Percentiles rank a stretch among this genome's conserved stretches.
Conservation (phyloP, 768 basidiomycete genomes). For the Termitomyces sp. region DNA sequence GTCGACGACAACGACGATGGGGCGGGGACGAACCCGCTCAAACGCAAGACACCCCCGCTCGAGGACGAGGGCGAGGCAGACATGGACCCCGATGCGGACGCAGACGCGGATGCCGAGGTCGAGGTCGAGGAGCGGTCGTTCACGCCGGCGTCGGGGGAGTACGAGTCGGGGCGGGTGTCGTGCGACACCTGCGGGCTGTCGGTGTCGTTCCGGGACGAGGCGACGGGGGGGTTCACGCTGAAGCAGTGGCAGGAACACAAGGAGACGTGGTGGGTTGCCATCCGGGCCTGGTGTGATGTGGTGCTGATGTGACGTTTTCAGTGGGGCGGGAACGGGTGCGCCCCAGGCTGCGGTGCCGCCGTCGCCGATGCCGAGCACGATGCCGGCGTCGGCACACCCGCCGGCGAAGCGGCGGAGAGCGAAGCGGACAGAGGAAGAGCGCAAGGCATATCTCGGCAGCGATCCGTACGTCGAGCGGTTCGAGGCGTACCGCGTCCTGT, state of each 20-base stretch:
- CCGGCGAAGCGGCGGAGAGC: conserved; percentile 64
- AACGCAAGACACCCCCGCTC: conserved; percentile 21
- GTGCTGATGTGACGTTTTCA: too few relatives aligned
- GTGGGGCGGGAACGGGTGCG: background rate
- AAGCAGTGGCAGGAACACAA: conserved; percentile 70
- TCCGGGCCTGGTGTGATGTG: too few relatives aligned
- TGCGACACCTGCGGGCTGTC: conserved; percentile 59
- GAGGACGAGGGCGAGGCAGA: background rate
- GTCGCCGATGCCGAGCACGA: background rate
- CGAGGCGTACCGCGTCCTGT: conserved; percentile 75
- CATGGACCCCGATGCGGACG: background rate
- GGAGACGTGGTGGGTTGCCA: conserved; percentile 51
- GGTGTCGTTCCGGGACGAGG: conserved; percentile 65
- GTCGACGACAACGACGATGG: too few relatives aligned
- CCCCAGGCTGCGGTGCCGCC: background rate
- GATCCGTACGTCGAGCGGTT: conserved; percentile 80
- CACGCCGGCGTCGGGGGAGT: conserved; percentile 36
- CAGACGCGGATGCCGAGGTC: background rate
- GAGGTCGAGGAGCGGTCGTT: conserved; percentile 11
- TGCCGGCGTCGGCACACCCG: conserved; percentile 22
- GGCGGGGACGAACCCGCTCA: conserved; percentile 8
- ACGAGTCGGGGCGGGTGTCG: conserved; percentile 58
- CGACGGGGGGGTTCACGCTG: conserved; percentile 56
- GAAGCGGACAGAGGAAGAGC: conserved; percentile 73
- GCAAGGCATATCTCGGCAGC: conserved; percentile 61